phyloP scores from a whole-genome alignment of 1,284 basidiomycete species.

The Phellinidium pouzarii region DNA sequence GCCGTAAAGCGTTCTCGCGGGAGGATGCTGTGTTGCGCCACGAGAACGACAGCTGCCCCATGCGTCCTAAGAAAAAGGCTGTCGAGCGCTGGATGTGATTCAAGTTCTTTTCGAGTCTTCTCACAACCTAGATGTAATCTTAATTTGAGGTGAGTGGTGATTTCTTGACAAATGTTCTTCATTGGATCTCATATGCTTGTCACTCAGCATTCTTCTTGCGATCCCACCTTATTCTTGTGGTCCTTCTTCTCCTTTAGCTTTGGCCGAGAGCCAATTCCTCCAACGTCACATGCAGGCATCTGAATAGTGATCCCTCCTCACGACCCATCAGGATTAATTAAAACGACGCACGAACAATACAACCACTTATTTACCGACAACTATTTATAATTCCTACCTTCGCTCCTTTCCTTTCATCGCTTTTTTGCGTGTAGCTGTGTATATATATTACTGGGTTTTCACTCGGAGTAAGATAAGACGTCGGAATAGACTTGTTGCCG shows the following conservation, averaged over 20 bases:
- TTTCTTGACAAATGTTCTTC: background rate
- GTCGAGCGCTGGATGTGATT: slow-evolving; percentile 10
- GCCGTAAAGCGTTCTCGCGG: slow-evolving; percentile 18
- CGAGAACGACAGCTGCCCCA: slow-evolving; percentile 19
- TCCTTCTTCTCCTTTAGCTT: background rate
- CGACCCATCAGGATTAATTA: background rate
- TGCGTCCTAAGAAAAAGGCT: slow-evolving; percentile 17
- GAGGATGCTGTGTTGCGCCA: slow-evolving; percentile 19
- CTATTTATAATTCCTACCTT: slow-evolving; percentile 2
- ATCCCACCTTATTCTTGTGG: background rate
- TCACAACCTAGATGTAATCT: no score
- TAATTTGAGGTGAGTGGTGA: no score
- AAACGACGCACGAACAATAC: background rate
- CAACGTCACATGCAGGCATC: background rate
- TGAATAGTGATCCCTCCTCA: slow-evolving; percentile 4
- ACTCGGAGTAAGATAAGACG: background rate
- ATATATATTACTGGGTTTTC: no score
- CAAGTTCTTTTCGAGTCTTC: background rate
- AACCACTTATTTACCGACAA: background rate
- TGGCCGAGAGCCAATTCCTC: slow-evolving; percentile 1
- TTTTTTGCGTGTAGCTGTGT: background rate
- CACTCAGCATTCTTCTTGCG: background rate
- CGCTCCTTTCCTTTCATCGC: background rate
- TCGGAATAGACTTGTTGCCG: background rate
- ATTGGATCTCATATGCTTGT: background rate